These are phyloP conservation scores for Populus ilicifolia DNA, from an alignment of 345 rosid species.

Conservation along the genomic window DNA sequence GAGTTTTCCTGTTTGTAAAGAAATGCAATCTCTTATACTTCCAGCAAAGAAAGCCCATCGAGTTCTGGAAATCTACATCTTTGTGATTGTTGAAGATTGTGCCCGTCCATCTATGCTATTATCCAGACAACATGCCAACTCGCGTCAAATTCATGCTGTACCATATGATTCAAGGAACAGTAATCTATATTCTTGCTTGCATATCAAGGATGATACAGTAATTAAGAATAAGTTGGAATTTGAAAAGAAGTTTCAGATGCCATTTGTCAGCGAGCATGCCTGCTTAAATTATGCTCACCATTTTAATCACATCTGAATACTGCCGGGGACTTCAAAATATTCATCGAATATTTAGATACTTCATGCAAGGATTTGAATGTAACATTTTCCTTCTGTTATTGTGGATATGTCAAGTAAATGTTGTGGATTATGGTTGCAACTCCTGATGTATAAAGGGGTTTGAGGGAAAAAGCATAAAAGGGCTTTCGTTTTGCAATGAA, in stretches of 20 bases:
- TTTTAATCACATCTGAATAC: not conserved
- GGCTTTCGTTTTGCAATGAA: slow-evolving; percentile 18
- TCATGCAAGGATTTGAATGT: not conserved
- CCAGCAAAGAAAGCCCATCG: slow-evolving; percentile 56
- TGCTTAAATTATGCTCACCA: not conserved
- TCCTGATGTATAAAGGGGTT: not conserved
- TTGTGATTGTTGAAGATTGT: slow-evolving; percentile 11
- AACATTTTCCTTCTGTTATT: not conserved
- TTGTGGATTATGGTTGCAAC: not conserved
- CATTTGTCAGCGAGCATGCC: not conserved
- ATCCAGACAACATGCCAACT: not conserved
- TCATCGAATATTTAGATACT: not conserved
- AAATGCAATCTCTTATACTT: not conserved
- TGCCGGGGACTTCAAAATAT: not conserved
- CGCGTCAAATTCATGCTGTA: not conserved
- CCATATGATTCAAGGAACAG: not conserved
- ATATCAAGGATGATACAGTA: not conserved
- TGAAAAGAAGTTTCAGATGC: not conserved
- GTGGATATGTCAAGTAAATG: not conserved
- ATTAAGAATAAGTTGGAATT: not conserved
- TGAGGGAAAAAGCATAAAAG: not conserved
- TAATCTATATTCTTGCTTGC: not conserved
- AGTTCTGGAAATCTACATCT: slow-evolving; percentile 53
- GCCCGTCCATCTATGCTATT: not conserved
- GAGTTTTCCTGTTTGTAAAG: not conserved